Conservation (phyloP, 1,284 basidiomycete species). For the Tilletia walkeri region DNA sequence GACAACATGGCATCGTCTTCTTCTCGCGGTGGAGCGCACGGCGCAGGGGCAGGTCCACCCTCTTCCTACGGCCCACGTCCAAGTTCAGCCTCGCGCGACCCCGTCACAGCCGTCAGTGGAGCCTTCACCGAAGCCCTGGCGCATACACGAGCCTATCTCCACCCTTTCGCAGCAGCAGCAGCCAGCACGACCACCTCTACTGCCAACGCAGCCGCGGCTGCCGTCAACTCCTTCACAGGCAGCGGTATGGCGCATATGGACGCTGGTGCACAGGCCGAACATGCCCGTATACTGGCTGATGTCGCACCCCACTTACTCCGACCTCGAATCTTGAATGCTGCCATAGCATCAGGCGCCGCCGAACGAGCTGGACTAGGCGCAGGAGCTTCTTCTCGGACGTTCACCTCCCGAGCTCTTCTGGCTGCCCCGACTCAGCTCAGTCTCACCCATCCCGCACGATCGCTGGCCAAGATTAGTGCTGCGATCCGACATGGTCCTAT, state of each 20-base stretch:
- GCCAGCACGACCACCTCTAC: conserved; percentile 22
- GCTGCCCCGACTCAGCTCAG: conserved; percentile 29
- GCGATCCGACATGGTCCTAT: conserved; percentile 44
- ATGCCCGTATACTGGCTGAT: conserved; percentile 47
- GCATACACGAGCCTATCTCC: conserved; percentile 42
- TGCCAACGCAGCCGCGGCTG: conserved; percentile 14
- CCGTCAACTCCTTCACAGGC: conserved; percentile 17
- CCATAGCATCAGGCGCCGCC: conserved; percentile 29
- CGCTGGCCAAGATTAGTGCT: conserved; percentile 46
- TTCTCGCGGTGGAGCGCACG: neutral
- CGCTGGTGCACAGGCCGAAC: conserved; percentile 25
- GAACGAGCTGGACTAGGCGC: conserved; percentile 24
- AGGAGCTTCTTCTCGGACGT: conserved; percentile 29
- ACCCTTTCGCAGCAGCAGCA: conserved; percentile 35
- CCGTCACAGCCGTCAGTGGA: conserved; percentile 11
- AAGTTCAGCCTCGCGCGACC: neutral
- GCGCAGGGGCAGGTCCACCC: neutral
- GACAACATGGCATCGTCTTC: neutral
- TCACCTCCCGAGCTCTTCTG: conserved; percentile 19
- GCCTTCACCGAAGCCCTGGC: conserved; percentile 33
- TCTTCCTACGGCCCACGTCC: neutral
- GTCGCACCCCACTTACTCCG: conserved; percentile 55
- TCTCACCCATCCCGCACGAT: conserved; percentile 47
- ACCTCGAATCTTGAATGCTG: conserved; percentile 46
- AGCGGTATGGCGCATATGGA: conserved; percentile 5